Evolutionary conservation across 108 stramenopile genomes (phyloP), one percentile per base, ranked within the genome.

Genomic region (Bacterosira constricta): DNA sequence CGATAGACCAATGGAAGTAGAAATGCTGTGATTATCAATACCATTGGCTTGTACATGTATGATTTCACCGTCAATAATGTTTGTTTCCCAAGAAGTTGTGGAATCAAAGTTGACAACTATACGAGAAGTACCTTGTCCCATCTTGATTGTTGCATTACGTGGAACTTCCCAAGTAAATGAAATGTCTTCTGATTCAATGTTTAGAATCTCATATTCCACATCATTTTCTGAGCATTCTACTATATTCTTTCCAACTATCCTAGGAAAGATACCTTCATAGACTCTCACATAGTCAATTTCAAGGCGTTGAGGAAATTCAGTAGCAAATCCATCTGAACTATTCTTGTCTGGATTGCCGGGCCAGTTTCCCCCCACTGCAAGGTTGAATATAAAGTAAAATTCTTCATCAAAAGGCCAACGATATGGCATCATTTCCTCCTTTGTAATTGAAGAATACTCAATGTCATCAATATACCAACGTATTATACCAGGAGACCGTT

Each of bases 321-420:
- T 69, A n/a, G 51, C 15, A 49, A 11, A 49, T 17, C 13, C 55
- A 34, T 56, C 55, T 23, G 21, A 6, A 6, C 26, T 26, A 56
- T 8, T 6, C 25, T 35, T 13, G 5, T 56, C 55, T 1, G 77
- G 78, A 64, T 64, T 44, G 35, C 79, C 83, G 4, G 73, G 78
- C 83, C 83, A 84, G 21, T 39, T 66, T 34, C 83, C 83, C 18
- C 83, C 83, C 15, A 79, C 74, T 6, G 83, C 83, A 2, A 84
- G 23, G 35, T 84, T 84, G 20, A 84, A 34, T 15, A 84, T 74
- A 38, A 84, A 70, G 46, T 75, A 69, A 53, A 75, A 84, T 42
- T 52, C 54, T 36, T 75, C 36, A 26, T 79, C 72, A 66, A 84
- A 84, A 2, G 83, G 79, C 83, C 83, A 84, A 30, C 47, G 55